phyloP scores from a whole-genome alignment of 169 alveolate species.

The Babesia ovata region DNA sequence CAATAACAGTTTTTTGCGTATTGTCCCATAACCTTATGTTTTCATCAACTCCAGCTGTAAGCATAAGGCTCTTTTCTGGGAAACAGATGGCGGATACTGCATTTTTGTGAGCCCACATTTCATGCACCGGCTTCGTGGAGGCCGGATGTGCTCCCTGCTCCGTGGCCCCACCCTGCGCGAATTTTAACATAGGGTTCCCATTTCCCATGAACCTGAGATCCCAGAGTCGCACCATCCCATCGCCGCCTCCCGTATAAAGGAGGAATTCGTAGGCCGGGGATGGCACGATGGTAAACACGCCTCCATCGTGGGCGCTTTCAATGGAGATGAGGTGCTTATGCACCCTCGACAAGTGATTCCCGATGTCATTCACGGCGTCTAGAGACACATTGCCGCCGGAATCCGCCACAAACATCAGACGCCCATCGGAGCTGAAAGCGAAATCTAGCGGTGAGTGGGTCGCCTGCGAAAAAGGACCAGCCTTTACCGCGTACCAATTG shows the following conservation, averaged over 20 bases:
- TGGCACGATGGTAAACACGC: constrained; percentile 57
- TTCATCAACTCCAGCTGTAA: constrained; percentile 49
- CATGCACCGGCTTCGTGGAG: constrained; percentile 26
- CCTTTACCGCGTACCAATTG: constrained; percentile 1
- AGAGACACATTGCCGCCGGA: constrained; percentile 51
- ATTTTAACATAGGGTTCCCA: constrained; percentile 29
- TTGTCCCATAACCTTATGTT: constrained; percentile 53
- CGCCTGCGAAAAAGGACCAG: neutral
- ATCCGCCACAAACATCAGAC: constrained; percentile 37
- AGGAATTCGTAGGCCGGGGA: constrained; percentile 69
- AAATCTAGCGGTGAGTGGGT: constrained; percentile 40
- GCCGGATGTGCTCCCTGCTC: neutral
- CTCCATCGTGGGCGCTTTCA: constrained; percentile 63
- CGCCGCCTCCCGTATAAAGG: constrained; percentile 78
- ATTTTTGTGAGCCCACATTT: constrained; percentile 55
- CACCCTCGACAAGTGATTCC: constrained; percentile 36
- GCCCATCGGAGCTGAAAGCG: constrained; percentile 37
- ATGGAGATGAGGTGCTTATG: constrained; percentile 21
- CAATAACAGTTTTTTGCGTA: constrained; percentile 9
- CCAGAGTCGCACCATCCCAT: constrained; percentile 77
- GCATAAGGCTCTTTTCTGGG: constrained; percentile 1
- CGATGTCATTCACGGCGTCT: constrained; percentile 45
- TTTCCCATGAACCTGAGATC: constrained; percentile 56
- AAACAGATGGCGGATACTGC: constrained; percentile 53
- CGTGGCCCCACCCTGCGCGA: neutral